Conservation (phyloP, 371 early-diverging fungal species). For the Mortierella sp. region DNA sequence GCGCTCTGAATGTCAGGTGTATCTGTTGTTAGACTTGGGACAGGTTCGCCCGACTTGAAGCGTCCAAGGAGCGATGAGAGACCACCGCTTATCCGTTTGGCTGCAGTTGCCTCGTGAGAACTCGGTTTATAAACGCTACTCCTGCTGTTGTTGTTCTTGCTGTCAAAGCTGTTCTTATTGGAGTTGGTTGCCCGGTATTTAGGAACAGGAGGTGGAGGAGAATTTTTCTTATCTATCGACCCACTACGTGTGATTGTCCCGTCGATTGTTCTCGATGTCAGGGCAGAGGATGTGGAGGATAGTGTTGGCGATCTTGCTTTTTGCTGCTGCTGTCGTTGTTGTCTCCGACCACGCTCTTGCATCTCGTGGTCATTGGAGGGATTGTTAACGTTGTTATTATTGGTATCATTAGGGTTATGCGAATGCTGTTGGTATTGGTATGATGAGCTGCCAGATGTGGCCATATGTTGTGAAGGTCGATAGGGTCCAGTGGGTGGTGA, state of each 20-base stretch:
- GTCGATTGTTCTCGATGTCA: slow-evolving; percentile 5
- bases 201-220: not conserved
- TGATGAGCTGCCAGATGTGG: not conserved
- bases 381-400: not conserved
- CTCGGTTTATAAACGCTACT: not conserved
- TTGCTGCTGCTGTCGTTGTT: not conserved
- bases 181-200: slow-evolving; percentile 9
- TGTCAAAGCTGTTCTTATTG: too few relatives aligned
- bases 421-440: slow-evolving; percentile 10
- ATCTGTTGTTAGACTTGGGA: not conserved
- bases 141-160: not conserved
- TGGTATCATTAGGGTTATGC: not conserved
- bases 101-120: not conserved
- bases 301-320: slow-evolving; percentile 1
- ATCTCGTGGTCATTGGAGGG: slow-evolving; percentile 10
- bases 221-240: not conserved
- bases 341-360: slow-evolving; percentile 11
- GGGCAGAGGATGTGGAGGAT: not conserved
- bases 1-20: slow-evolving; percentile 18
- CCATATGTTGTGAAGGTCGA: not conserved
- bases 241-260: not conserved
- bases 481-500: not conserved
- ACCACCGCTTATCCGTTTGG: slow-evolving; percentile 6
- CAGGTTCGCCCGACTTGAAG: not conserved
- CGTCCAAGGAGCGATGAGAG: slow-evolving; percentile 4